Evolutionary conservation across 2,329 filamentous ascomycete species (phyloP).

Genomic region (Pseudodiploospora longispora): DNA sequence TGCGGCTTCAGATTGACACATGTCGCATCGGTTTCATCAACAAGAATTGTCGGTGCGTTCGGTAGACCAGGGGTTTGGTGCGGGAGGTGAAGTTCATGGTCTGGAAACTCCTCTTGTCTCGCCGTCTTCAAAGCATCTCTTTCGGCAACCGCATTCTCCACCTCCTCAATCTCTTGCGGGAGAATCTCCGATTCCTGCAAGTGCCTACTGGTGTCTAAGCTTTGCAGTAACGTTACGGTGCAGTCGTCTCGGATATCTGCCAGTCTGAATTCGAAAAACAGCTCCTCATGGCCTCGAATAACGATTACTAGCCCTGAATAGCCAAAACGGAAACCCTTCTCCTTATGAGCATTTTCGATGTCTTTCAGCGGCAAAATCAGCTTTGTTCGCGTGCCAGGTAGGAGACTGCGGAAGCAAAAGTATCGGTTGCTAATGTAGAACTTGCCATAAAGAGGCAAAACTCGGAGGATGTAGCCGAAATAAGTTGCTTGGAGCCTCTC

Average conservation of each 20-base stretch:
- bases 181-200: slow-evolving; percentile 62
- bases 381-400: slow-evolving; percentile 86
- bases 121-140: slow-evolving; percentile 73
- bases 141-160: slow-evolving; percentile 69
- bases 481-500: slow-evolving; percentile 85
- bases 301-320: slow-evolving; percentile 89
- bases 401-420: slow-evolving; percentile 87
- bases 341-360: slow-evolving; percentile 87
- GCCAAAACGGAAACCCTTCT: slow-evolving; percentile 87
- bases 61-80: slow-evolving; percentile 35
- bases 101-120: slow-evolving; percentile 44
- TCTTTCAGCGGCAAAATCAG: slow-evolving; percentile 85
- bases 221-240: slow-evolving; percentile 68
- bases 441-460: slow-evolving; percentile 89
- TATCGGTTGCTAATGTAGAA: slow-evolving; percentile 84
- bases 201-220: slow-evolving; percentile 63
- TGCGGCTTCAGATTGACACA: slow-evolving; percentile 86
- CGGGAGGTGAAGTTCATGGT: slow-evolving; percentile 44
- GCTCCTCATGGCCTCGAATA: slow-evolving; percentile 85
- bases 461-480: slow-evolving; percentile 84
- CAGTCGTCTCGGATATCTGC: slow-evolving; percentile 81
- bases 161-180: slow-evolving; percentile 59
- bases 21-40: slow-evolving; percentile 82
- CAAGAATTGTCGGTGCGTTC: slow-evolving; percentile 68
- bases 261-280: slow-evolving; percentile 89